Percentiles rank a stretch among this genome's conserved stretches.
Conservation (phyloP, 192 early-diverging fungal genomes). For the Entrophospora sp. region DNA sequence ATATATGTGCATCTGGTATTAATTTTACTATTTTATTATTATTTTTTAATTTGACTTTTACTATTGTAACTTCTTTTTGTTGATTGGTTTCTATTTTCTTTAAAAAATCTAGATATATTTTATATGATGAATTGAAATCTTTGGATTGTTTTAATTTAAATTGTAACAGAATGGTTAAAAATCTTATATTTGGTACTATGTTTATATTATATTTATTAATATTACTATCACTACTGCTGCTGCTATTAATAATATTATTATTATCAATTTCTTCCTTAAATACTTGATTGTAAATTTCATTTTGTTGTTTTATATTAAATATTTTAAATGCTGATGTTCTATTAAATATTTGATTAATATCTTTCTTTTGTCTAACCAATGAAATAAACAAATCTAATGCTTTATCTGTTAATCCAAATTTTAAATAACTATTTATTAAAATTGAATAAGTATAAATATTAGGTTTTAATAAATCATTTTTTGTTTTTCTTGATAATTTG, state of each 20-base stretch:
- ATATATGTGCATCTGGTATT: conserved; percentile 8
- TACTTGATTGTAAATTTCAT: too few relatives aligned
- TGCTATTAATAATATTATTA: neutral
- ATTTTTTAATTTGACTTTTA: too few relatives aligned
- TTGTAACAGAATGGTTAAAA: neutral
- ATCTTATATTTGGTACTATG: neutral
- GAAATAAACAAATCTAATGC: too few relatives aligned
- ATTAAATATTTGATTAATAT: too few relatives aligned
- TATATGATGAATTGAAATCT: neutral
- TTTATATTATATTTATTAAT: neutral
- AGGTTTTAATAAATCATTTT: conserved; percentile 28
- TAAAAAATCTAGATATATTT: neutral
- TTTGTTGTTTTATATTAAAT: too few relatives aligned
- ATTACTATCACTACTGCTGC: neutral
- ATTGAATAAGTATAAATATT: neutral
- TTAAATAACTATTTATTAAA: conserved; percentile 1
- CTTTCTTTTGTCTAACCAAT: too few relatives aligned
- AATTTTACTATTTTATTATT: neutral
- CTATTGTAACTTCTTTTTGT: too few relatives aligned
- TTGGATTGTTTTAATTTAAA: neutral
- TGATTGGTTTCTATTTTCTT: neutral
- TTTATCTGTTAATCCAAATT: conserved; percentile 19
- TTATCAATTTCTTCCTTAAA: neutral
- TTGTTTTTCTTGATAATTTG: too few relatives aligned
- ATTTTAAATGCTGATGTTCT: too few relatives aligned